Conservation (phyloP, 2,329 filamentous ascomycete species). For the Elsinoe arachidis region DNA sequence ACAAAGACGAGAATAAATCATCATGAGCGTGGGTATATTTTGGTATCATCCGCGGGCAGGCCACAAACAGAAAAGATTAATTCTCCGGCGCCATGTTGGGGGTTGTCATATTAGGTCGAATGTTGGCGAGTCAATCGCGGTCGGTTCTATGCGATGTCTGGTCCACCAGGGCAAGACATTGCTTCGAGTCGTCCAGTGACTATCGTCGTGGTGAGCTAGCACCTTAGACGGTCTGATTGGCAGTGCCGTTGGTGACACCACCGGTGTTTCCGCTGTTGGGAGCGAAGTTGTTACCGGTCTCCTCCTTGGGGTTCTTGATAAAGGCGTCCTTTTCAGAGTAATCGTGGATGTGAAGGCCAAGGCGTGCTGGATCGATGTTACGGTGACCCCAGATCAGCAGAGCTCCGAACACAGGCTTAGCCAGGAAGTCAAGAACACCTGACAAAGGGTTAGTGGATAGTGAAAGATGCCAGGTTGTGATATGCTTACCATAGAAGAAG, state of each 20-base stretch:
- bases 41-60: neutral
- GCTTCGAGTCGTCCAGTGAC: neutral
- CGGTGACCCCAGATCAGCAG: constrained; percentile 55
- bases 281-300: constrained; percentile 13
- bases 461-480: neutral
- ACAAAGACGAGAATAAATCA: neutral
- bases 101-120: neutral
- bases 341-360: constrained; percentile 47
- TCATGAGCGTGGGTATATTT: constrained; percentile 3
- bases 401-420: constrained; percentile 56
- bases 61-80: neutral
- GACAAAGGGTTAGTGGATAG: neutral
- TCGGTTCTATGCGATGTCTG: neutral
- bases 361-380: constrained; percentile 48
- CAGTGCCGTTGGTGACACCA: constrained; percentile 19
- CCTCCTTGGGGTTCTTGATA: constrained; percentile 19
- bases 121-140: neutral
- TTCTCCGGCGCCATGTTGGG: constrained; percentile 5
- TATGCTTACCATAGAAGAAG: constrained; percentile 46
- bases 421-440: constrained; percentile 55
- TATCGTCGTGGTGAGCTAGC: neutral
- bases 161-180: neutral
- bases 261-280: constrained; percentile 20
- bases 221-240: constrained; percentile 11
- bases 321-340: constrained; percentile 35